Evolutionary conservation across 1,139 yeast species (phyloP), one percentile per base, ranked within the genome.

Genomic region (Diutina scorzettiae): DNA sequence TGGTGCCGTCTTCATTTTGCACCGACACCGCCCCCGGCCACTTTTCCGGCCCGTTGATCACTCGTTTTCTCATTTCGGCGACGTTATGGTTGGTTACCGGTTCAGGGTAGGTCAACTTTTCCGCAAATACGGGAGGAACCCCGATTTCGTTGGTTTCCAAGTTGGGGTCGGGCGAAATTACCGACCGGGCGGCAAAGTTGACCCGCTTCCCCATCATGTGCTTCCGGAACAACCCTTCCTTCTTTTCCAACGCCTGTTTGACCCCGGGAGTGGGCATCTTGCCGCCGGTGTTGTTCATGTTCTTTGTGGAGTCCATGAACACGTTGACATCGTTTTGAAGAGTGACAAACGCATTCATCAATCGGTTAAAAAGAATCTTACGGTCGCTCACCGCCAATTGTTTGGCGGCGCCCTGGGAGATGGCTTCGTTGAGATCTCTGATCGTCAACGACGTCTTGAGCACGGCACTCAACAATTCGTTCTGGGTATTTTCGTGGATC

Each of bases 151-250:
- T 85, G 16, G 98, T 91, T 65, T 91, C 98, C 55, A 93, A 73
- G 66, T 84, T 91, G 45, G 99, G 99, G 66, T 93, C 99, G 4
- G 98, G 98, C 5, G 98, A 89, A 64, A 93, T 93, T 53, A 93
- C 99, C 12, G 98, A 89, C 63, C 99, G 85, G 42, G 98, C 98
- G 47, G 98, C 97, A 56, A 84, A 89, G 60, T 93, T 93, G 47
- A 93, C 99, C 69, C 99, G 86, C 71, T 93, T 93, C 62, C 99
- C 99, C 98, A 93, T 93, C 98, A 93, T 91, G 57, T 93, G 96
- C 62, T 89, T 91, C 71, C 99, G 80, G 71, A 91, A 91, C 52
- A 91, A 72, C 60, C 99, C 99, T 66, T 93, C 98, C 61, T 93
- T 93, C 80, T 93, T 91, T 66, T 93, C 99, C 56, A 93, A 70